A percentile compares a stretch with the other conserved stretches of the same genome.
These are phyloP conservation scores for Elsinoe arachidis DNA, from an alignment of 2,329 filamentous ascomycete species.

Conservation along the genomic window DNA sequence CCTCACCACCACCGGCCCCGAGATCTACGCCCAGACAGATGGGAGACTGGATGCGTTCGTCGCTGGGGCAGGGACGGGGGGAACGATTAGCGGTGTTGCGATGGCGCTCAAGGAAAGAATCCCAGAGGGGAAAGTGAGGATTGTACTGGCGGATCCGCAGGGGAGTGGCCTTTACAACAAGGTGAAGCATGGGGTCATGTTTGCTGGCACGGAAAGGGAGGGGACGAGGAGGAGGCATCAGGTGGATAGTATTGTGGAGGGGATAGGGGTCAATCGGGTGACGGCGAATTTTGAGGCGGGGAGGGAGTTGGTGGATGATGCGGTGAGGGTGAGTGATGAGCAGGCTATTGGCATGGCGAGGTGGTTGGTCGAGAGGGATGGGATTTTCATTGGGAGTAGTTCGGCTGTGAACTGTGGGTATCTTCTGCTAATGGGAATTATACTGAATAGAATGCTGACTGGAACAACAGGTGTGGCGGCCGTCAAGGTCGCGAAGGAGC, in stretches of 20 bases:
- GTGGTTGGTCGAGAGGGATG: conserved; percentile 92
- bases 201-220: conserved; percentile 77
- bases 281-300: conserved; percentile 89
- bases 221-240: conserved; percentile 82
- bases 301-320: conserved; percentile 78
- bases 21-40: conserved; percentile 72
- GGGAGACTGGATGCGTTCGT: conserved; percentile 79
- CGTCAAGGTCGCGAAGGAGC: conserved; percentile 55
- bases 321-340: conserved; percentile 75
- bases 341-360: conserved; percentile 92
- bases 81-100: conserved; percentile 82
- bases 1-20: conserved; percentile 72
- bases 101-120: conserved; percentile 65
- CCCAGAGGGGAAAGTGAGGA: conserved; percentile 50
- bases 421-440: background rate
- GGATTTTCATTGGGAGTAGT: conserved; percentile 87
- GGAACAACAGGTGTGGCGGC: conserved; percentile 51
- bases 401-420: conserved; percentile 84
- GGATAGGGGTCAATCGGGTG: conserved; percentile 89
- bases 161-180: conserved; percentile 91
- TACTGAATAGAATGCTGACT: conserved; percentile 1
- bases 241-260: conserved; percentile 93
- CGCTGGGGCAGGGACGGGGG: conserved; percentile 86
- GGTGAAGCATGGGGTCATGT: conserved; percentile 91
- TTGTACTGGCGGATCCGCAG: conserved; percentile 88